Conservation (phyloP, 73 alveolate species). For the Halteria grandinella region DNA sequence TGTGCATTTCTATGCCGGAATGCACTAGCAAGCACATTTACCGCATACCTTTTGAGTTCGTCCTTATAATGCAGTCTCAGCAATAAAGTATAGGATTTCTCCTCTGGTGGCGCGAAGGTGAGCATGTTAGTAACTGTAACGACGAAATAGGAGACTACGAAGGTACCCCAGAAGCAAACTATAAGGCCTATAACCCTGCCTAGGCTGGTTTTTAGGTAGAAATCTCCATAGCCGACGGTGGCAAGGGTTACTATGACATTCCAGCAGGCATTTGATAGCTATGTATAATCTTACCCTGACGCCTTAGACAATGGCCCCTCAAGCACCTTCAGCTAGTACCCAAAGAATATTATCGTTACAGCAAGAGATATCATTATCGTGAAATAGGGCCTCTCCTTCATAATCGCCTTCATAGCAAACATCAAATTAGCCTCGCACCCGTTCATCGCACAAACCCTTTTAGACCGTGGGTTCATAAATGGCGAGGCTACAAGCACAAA, state of each 20-base stretch:
- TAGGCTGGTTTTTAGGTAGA: conserved; percentile 92
- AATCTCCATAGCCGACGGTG: conserved; percentile 97
- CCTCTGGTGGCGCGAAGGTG: conserved; percentile 72
- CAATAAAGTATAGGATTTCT: conserved; percentile 45
- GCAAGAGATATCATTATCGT: conserved; percentile 30
- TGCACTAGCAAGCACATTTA: conserved; percentile 47
- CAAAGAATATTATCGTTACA: conserved; percentile 25
- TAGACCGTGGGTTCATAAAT: conserved; percentile 48
- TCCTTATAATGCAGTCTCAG: conserved; percentile 55
- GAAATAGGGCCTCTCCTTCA: conserved; percentile 61
- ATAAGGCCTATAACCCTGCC: conserved; percentile 91
- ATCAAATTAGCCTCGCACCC: conserved; percentile 65
- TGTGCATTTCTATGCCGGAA: background rate
- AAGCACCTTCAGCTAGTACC: conserved; percentile 50
- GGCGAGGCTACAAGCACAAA: background rate
- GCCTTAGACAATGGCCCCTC: conserved; percentile 69
- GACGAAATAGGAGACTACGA: conserved; percentile 89
- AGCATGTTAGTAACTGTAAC: conserved; percentile 86
- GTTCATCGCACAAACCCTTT: conserved; percentile 60
- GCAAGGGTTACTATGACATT: conserved; percentile 88
- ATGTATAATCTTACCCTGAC: conserved; percentile 38
- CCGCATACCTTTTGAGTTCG: conserved; percentile 51
- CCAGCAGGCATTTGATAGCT: conserved; percentile 87
- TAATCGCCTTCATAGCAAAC: conserved; percentile 60
- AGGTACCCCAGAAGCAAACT: conserved; percentile 95